Conservation (phyloP, 1,284 basidiomycete genomes). For the Ustilago vetiveriae region DNA sequence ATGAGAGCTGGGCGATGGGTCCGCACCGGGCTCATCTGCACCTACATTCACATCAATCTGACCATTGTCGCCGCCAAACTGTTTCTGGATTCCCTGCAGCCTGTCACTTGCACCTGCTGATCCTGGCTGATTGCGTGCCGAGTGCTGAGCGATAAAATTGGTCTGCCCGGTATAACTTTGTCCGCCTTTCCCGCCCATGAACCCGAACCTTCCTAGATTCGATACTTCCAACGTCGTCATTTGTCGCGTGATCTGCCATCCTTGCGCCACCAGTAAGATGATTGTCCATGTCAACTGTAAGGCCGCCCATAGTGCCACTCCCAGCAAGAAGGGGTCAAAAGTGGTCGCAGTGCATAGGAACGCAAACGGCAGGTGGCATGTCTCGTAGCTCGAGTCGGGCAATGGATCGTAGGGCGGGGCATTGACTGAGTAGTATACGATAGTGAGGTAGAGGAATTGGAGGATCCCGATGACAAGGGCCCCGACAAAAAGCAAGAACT, state of each 20-base stretch:
- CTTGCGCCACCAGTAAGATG: conserved; percentile 83
- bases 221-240: conserved; percentile 96
- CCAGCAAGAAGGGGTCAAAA: conserved; percentile 83
- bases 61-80: conserved; percentile 12
- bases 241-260: conserved; percentile 90
- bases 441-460: conserved; percentile 82
- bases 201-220: conserved; percentile 93
- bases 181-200: conserved; percentile 89
- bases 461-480: conserved; percentile 83
- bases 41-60: conserved; percentile 19
- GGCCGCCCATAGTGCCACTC: conserved; percentile 82
- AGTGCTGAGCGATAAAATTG: conserved; percentile 31
- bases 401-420: conserved; percentile 46
- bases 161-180: conserved; percentile 71
- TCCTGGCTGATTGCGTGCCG: conserved; percentile 3
- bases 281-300: conserved; percentile 93
- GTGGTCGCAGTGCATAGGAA: conserved; percentile 73
- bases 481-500: conserved; percentile 88
- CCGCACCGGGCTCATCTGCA: background rate
- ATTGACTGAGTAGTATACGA: conserved; percentile 67
- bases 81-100: conserved; percentile 19
- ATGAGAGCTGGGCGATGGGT: background rate
- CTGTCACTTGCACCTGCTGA: conserved; percentile 7
- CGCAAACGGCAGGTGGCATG: conserved; percentile 75
- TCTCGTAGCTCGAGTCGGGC: conserved; percentile 51